A percentile compares a stretch with the other conserved stretches of the same genome.
Conservation (phyloP, 352 stramenopile genomes). For the Phytopythium boreale region DNA sequence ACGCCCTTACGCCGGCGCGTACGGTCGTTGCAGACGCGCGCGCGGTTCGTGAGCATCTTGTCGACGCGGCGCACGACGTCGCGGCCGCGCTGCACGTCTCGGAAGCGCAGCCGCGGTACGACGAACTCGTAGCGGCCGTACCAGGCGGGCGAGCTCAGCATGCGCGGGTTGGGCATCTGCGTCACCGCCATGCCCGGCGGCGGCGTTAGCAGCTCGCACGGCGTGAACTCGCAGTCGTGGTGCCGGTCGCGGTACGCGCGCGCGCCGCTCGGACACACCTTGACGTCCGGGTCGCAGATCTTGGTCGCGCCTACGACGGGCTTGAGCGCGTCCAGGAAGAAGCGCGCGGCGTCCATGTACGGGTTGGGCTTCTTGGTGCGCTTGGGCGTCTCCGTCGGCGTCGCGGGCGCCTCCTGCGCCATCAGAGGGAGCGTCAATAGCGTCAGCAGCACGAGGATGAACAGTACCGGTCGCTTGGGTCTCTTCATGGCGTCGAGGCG, state of each 20-base stretch:
- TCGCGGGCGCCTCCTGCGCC: background rate
- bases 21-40: background rate
- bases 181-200: slow-evolving; percentile 1
- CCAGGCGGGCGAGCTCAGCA: slow-evolving; percentile 19
- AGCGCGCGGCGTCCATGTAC: too few species aligned
- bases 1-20: background rate
- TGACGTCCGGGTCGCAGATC: slow-evolving; percentile 35
- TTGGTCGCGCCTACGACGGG: background rate
- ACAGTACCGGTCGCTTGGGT: too few species aligned
- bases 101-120: slow-evolving; percentile 6
- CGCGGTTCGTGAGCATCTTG: slow-evolving; percentile 4
- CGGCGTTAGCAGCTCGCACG: slow-evolving; percentile 30
- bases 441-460: background rate
- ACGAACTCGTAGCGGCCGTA: slow-evolving; percentile 37
- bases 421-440: background rate
- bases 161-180: slow-evolving; percentile 12
- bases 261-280: slow-evolving; percentile 34
- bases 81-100: slow-evolving; percentile 4
- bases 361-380: background rate
- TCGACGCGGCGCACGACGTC: background rate
- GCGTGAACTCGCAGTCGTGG: slow-evolving; percentile 41
- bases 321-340: slow-evolving; percentile 22
- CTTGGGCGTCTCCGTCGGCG: background rate
- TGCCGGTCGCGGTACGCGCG: slow-evolving; percentile 30
- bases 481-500: background rate